Conservation (phyloP, 148 eudicot species). For the Diospyros lotus region DNA sequence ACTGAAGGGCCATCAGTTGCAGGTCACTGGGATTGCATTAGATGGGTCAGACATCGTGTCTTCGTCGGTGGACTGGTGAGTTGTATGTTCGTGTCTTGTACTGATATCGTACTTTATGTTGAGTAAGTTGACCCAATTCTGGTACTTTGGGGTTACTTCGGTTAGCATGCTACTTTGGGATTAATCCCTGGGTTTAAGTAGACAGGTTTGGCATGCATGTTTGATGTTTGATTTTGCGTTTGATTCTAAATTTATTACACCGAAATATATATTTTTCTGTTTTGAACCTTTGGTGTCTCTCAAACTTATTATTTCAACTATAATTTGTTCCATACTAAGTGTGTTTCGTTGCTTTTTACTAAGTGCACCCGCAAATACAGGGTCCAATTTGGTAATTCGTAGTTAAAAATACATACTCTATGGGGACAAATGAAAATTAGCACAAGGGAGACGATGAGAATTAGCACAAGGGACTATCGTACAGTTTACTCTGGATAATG, state of each 20-base stretch:
- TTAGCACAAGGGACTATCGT: background rate
- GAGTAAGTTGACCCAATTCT: background rate
- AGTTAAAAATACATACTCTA: background rate
- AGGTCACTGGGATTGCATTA: conserved; percentile 79
- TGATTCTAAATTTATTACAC: background rate
- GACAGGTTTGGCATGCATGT: background rate
- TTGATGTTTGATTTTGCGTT: background rate
- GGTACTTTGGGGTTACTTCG: background rate
- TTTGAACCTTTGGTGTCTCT: background rate
- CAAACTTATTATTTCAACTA: background rate
- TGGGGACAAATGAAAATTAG: background rate
- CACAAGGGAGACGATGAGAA: background rate
- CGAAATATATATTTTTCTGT: background rate
- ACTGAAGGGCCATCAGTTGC: conserved; percentile 69
- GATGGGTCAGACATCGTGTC: conserved; percentile 77
- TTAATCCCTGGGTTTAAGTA: background rate
- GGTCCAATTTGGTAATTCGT: background rate
- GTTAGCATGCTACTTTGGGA: background rate
- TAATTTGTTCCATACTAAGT: background rate
- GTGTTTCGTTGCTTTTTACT: background rate
- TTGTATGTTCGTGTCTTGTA: background rate
- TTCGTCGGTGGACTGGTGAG: conserved; percentile 78
- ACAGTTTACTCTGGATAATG: background rate
- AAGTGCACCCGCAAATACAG: background rate
- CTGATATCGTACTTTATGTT: background rate